phyloP scores from a whole-genome alignment of 1,284 basidiomycete genomes.

The Farysia itapuensis region DNA sequence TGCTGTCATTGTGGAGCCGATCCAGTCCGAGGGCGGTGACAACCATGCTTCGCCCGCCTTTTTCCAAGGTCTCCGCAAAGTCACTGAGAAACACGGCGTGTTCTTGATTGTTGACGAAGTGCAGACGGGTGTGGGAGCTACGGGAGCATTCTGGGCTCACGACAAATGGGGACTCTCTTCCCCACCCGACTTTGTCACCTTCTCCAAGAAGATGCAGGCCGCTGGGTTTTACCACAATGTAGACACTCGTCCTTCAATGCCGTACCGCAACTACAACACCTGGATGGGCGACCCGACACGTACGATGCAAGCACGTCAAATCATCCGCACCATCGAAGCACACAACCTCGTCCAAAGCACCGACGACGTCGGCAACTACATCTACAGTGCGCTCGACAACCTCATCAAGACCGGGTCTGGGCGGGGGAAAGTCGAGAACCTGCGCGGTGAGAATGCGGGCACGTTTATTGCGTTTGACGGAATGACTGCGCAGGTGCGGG shows the following conservation, averaged over 20 bases:
- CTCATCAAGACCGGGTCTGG: constrained; percentile 45
- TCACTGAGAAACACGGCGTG: constrained; percentile 62
- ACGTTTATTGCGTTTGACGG: constrained; percentile 66
- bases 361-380: constrained; percentile 58
- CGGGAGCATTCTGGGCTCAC: constrained; percentile 66
- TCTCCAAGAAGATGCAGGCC: constrained; percentile 61
- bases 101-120: constrained; percentile 66
- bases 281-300: constrained; percentile 64
- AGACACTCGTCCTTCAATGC: constrained; percentile 63
- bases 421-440: constrained; percentile 55
- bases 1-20: constrained; percentile 66
- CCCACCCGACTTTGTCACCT: constrained; percentile 65
- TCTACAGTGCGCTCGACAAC: constrained; percentile 57
- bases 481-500: constrained; percentile 58
- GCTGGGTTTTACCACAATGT: constrained; percentile 64
- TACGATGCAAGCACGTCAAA: constrained; percentile 64
- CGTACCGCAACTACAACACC: constrained; percentile 63
- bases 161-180: constrained; percentile 64
- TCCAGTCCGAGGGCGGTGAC: constrained; percentile 67
- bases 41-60: constrained; percentile 65
- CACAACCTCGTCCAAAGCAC: constrained; percentile 61
- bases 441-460: constrained; percentile 63
- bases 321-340: constrained; percentile 63
- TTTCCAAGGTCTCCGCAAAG: constrained; percentile 63
- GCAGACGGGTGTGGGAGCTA: constrained; percentile 66